A percentile compares a stretch with the other conserved stretches of the same genome.
Conservation (phyloP, 148 eudicot species). For the Amaranthus hypochondriacus region DNA sequence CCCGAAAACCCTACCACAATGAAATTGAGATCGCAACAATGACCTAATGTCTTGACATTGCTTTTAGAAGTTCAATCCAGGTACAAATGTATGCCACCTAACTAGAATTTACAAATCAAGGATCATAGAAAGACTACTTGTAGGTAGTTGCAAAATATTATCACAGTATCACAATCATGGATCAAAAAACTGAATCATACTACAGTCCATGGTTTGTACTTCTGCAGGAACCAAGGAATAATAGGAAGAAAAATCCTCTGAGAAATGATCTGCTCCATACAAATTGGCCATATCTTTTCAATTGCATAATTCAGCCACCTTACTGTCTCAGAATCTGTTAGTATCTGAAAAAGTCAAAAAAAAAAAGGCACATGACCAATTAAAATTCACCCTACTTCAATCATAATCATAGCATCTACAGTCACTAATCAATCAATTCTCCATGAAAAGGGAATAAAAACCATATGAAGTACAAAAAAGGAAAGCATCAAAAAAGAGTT, state of each 20-base stretch:
- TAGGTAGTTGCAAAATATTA: not conserved
- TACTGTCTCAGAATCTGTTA: slow-evolving; percentile 81
- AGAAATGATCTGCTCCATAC: slow-evolving; percentile 83
- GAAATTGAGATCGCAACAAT: not conserved
- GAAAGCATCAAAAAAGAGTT: not conserved
- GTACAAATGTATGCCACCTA: not conserved
- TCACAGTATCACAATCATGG: not conserved
- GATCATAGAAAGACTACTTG: not conserved
- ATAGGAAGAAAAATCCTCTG: slow-evolving; percentile 88
- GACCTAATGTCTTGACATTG: not conserved
- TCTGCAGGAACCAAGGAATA: slow-evolving; percentile 89
- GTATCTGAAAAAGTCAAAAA: slow-evolving; percentile 37
- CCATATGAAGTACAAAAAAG: not conserved
- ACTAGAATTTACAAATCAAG: not conserved
- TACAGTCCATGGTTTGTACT: slow-evolving; percentile 97
- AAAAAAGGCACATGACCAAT: slow-evolving; percentile 4
- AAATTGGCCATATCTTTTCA: slow-evolving; percentile 85
- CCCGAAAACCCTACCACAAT: not conserved
- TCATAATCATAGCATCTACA: not conserved
- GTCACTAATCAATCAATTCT: not conserved
- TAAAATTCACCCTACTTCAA: not conserved
- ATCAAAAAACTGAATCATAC: slow-evolving; percentile 39
- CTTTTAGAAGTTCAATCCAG: not conserved
- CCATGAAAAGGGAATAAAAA: not conserved
- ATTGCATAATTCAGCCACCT: slow-evolving; percentile 88